phyloP scores from a whole-genome alignment of 1,284 basidiomycete genomes.

The Tilletia walkeri region DNA sequence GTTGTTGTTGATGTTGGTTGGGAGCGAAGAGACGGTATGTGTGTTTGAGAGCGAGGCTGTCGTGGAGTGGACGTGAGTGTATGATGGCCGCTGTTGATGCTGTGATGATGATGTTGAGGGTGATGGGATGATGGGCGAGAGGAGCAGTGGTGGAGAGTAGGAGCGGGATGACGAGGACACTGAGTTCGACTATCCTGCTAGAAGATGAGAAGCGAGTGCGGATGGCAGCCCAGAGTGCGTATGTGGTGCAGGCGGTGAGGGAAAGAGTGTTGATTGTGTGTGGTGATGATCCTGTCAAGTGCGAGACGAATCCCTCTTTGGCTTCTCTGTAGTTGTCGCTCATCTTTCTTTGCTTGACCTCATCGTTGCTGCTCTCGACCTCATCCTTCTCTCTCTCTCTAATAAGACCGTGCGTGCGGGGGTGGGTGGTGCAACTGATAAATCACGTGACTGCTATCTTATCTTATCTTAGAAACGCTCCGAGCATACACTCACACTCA shows the following conservation, averaged over 20 bases:
- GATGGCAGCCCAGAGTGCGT: constrained; percentile 21
- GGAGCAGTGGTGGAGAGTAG: constrained; percentile 72
- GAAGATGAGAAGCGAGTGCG: constrained; percentile 6
- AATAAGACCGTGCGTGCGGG: too few relatives aligned
- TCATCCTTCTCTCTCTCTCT: too few relatives aligned
- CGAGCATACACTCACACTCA: background rate
- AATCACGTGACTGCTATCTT: background rate
- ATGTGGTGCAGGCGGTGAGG: constrained; percentile 69
- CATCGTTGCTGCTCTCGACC: background rate
- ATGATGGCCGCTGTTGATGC: constrained; percentile 55
- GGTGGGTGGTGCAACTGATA: too few relatives aligned
- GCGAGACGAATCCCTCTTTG: constrained; percentile 85
- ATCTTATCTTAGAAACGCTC: constrained; percentile 1
- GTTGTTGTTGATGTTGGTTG: background rate
- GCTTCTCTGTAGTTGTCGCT: constrained; percentile 67
- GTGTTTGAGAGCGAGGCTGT: background rate
- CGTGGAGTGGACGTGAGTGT: background rate
- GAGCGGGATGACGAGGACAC: constrained; percentile 71
- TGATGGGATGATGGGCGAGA: constrained; percentile 65
- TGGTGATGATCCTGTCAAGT: constrained; percentile 73
- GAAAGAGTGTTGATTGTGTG: constrained; percentile 73
- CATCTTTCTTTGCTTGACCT: background rate
- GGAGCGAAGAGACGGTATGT: too few relatives aligned
- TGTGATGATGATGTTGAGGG: constrained; percentile 63
- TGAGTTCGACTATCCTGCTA: constrained; percentile 61